Conservation (phyloP, 1,284 basidiomycete species). For the Cryptococcus floricola region DNA sequence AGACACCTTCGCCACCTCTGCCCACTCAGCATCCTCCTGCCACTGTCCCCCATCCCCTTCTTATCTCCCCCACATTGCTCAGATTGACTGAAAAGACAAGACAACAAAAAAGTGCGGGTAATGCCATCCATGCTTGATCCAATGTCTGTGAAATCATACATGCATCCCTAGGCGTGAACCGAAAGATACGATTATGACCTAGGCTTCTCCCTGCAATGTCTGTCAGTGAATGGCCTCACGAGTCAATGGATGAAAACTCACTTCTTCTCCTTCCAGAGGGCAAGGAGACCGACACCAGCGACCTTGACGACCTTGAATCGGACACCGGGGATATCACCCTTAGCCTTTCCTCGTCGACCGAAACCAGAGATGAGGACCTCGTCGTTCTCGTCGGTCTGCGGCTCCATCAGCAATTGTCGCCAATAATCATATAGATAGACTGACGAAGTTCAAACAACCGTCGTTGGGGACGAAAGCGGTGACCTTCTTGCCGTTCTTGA, state of each 20-base stretch:
- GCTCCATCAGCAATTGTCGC: background rate
- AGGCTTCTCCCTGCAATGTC: constrained; percentile 31
- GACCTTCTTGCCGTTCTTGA: constrained; percentile 99
- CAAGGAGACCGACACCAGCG: constrained; percentile 95
- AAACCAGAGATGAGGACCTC: constrained; percentile 99
- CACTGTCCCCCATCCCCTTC: too few relatives aligned
- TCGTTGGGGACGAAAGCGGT: constrained; percentile 91
- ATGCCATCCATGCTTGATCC: background rate
- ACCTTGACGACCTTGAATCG: constrained; percentile 99
- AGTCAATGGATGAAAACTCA: constrained; percentile 47
- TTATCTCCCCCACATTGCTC: too few relatives aligned
- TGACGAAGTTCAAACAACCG: constrained; percentile 89
- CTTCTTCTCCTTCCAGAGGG: constrained; percentile 98
- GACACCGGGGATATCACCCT: constrained; percentile 59
- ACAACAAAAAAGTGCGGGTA: background rate
- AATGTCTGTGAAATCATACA: constrained; percentile 21
- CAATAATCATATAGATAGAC: background rate
- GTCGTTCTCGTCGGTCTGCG: constrained; percentile 83
- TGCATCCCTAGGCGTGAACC: constrained; percentile 23
- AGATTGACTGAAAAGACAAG: too few relatives aligned
- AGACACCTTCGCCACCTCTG: too few relatives aligned
- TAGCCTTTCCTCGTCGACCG: constrained; percentile 95
- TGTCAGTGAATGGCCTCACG: background rate
- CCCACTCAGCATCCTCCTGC: too few relatives aligned
- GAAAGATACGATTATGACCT: constrained; percentile 25